A percentile compares a stretch with the other conserved stretches of the same genome.
Conservation (phyloP, 2,329 filamentous ascomycete species). For the Epichloe festucae region DNA sequence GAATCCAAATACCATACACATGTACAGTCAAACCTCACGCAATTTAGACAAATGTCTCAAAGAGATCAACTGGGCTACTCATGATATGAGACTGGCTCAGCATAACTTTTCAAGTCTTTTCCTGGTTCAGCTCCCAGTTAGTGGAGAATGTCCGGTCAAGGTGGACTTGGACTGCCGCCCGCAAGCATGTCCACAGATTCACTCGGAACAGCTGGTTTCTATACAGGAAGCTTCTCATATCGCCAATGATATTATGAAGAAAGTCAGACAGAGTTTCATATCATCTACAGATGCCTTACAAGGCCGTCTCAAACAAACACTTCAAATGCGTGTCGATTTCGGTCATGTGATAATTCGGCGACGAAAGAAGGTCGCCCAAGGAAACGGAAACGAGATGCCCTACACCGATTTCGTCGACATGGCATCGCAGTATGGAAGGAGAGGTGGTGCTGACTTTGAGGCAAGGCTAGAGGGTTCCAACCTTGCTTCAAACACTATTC, state of each 20-base stretch:
- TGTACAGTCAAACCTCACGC: constrained; percentile 13
- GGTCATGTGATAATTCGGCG: constrained; percentile 16
- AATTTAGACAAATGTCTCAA: constrained; percentile 15
- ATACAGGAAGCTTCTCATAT: not conserved
- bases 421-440: constrained; percentile 15
- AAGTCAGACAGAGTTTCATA: not conserved
- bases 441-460: constrained; percentile 17
- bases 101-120: constrained; percentile 13
- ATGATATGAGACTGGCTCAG: constrained; percentile 19
- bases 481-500: constrained; percentile 3
- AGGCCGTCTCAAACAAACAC: constrained; percentile 10
- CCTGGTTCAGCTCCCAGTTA: constrained; percentile 15
- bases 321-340: constrained; percentile 22
- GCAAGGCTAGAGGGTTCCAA: constrained; percentile 7
- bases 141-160: constrained; percentile 8
- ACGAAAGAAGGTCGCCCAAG: constrained; percentile 12
- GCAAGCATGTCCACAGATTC: not conserved
- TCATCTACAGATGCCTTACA: constrained; percentile 14
- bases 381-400: constrained; percentile 10
- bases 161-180: constrained; percentile 15
- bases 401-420: constrained; percentile 14
- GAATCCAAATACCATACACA: constrained; percentile 14
- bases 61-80: constrained; percentile 19
- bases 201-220: not conserved
- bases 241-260: not conserved